A percentile compares a stretch with the other conserved stretches of the same genome.
These are phyloP conservation scores for Saturnispora galanensis DNA, from an alignment of 805 yeast species.

Conservation along the genomic window DNA sequence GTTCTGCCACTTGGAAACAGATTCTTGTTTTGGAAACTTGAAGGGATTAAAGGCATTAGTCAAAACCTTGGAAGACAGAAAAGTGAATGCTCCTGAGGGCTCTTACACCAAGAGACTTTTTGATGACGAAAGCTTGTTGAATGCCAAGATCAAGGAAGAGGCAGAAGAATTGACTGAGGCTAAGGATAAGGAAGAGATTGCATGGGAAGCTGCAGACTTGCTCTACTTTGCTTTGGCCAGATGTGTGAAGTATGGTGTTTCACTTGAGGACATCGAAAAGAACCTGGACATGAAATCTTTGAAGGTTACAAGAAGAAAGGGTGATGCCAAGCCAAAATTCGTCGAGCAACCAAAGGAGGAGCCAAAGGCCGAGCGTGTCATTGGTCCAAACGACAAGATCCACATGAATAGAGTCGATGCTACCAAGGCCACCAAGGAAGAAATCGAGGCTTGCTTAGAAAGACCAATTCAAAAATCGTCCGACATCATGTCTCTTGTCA, in stretches of 20 bases:
- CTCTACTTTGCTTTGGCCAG: slow-evolving; percentile 45
- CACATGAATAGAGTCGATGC: slow-evolving; percentile 42
- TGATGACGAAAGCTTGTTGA: slow-evolving; percentile 61
- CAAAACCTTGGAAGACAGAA: slow-evolving; percentile 51
- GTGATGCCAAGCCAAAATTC: slow-evolving; percentile 89
- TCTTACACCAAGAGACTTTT: slow-evolving; percentile 91
- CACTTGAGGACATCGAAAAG: slow-evolving; percentile 69
- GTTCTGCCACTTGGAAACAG: slow-evolving; percentile 80
- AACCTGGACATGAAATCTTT: slow-evolving; percentile 75
- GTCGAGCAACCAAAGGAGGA: slow-evolving; percentile 19
- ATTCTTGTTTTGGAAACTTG: slow-evolving; percentile 72
- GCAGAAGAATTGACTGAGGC: slow-evolving; percentile 95
- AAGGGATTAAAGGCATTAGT: slow-evolving; percentile 64
- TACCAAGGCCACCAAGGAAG: slow-evolving; percentile 30
- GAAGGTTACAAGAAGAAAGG: slow-evolving; percentile 87
- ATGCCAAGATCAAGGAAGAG: slow-evolving; percentile 89
- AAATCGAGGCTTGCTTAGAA: slow-evolving; percentile 53
- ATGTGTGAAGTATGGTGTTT: slow-evolving; percentile 63
- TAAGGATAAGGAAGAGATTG: slow-evolving; percentile 47
- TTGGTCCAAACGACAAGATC: slow-evolving; percentile 31
- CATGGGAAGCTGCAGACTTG: slow-evolving; percentile 98
- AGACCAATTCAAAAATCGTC: slow-evolving; percentile 96
- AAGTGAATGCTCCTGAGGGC: slow-evolving; percentile 69
- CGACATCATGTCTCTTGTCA: slow-evolving; percentile 85
- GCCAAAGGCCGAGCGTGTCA: slow-evolving; percentile 19